phyloP scores from a whole-genome alignment of 2,329 filamentous ascomycete species.

The Microsporum ferrugineum region DNA sequence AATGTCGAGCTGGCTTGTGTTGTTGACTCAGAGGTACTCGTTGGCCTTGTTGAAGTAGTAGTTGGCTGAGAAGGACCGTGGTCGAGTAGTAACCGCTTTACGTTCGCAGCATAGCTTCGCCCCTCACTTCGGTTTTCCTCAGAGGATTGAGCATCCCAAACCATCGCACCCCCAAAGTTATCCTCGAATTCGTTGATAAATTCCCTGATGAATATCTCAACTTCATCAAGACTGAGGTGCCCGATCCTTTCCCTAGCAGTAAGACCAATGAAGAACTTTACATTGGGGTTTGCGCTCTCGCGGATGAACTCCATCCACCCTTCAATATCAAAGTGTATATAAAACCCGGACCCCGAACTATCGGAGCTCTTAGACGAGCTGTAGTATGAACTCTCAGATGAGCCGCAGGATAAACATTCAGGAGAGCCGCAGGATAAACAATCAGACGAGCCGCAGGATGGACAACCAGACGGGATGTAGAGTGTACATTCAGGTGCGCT shows the following conservation, averaged over 20 bases:
- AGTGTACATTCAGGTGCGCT: slow-evolving; percentile 44
- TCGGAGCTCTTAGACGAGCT: too few species aligned
- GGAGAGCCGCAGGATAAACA: too few species aligned
- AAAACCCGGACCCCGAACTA: too few species aligned
- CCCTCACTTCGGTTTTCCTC: slow-evolving; percentile 13
- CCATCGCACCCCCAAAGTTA: slow-evolving; percentile 48
- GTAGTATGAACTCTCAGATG: too few species aligned
- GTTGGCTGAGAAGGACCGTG: slow-evolving; percentile 16
- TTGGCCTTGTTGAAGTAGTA: neutral
- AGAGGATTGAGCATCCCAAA: slow-evolving; percentile 22
- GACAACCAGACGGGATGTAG: slow-evolving; percentile 29
- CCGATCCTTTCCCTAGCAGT: slow-evolving; percentile 21
- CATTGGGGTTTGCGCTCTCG: slow-evolving; percentile 29
- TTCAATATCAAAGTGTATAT: slow-evolving; percentile 23
- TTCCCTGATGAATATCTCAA: slow-evolving; percentile 33
- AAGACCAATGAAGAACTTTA: slow-evolving; percentile 46
- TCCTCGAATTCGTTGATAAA: slow-evolving; percentile 31
- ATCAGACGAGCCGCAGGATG: neutral
- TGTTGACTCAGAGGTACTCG: neutral
- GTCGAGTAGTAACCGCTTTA: slow-evolving; percentile 13
- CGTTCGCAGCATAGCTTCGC: slow-evolving; percentile 14
- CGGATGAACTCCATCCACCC: slow-evolving; percentile 34
- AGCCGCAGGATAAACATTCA: too few species aligned
- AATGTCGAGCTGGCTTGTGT: neutral
- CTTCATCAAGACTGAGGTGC: slow-evolving; percentile 39